These are phyloP conservation scores for Trichomonas tenax DNA, from an alignment of 208 protist genomes.

Conservation along the genomic window DNA sequence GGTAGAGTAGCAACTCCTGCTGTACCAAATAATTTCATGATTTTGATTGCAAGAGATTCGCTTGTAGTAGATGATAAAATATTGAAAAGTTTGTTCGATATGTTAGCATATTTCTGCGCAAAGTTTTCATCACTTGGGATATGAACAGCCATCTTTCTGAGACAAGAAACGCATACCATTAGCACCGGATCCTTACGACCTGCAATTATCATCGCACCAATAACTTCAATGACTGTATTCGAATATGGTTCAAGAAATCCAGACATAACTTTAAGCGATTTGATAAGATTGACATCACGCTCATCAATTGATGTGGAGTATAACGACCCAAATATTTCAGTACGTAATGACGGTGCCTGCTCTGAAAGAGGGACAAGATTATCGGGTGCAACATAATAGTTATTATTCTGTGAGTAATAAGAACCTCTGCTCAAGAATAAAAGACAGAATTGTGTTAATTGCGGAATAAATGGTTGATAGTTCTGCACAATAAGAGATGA, in stretches of 20 bases:
- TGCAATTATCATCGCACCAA: neutral
- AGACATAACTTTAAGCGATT: neutral
- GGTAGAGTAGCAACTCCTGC: neutral
- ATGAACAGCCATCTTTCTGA: neutral
- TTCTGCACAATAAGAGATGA: neutral
- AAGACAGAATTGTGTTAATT: neutral
- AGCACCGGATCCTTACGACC: neutral
- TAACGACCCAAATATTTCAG: neutral
- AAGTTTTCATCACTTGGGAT: neutral
- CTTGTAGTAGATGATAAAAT: neutral
- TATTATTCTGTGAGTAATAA: neutral
- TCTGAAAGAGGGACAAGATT: neutral
- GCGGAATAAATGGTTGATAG: neutral
- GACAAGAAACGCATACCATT: neutral
- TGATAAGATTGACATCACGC: neutral
- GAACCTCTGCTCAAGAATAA: neutral
- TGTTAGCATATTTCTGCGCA: neutral
- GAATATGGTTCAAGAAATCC: neutral
- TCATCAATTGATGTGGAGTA: neutral
- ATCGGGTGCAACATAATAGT: neutral
- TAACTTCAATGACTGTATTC: neutral
- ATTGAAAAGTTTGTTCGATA: neutral
- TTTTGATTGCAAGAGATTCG: neutral
- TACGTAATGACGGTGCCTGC: neutral
- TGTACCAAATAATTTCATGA: neutral